Base-by-base conservation (phyloP, 2,329 filamentous ascomycete species). In the Cordyceps javanica region DNA sequence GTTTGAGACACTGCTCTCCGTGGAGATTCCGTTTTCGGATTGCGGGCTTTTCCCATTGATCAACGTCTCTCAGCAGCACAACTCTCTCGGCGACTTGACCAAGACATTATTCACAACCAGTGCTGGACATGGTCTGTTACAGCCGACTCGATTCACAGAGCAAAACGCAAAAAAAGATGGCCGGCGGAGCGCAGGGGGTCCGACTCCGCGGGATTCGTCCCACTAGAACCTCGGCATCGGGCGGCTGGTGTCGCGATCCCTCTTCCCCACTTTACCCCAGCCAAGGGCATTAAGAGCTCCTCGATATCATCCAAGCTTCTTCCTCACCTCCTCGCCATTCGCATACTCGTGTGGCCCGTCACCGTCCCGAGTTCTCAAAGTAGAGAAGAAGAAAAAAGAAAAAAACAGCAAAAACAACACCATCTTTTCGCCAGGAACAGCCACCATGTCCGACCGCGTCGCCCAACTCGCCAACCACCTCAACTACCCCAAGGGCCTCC, bases 401-500 rank as follows among this genome's bases (percentile, higher is more conserved):
- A n/a, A n/a, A n/a, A n/a, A n/a, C n/a, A 36, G 8, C 14, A n/a
- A 28, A 21, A 21, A 14, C 11, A 13, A 32, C n/a, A 36, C 28
- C 16, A 49, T 2, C 9, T n/a, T n/a, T n/a, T n/a, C n/a, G n/a
- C n/a, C n/a, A n/a, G n/a, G 16, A n/a, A 48, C 59, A 66, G 36
- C 49, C 57, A 51, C 1, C 36, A 81, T 79, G 76, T 68, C 83
- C 39, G 78, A 82, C 66, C 84, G 88, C 62, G 76, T 89, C 51
- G 76, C 81, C 41, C 90, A 94, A 73, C 83, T 95, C 65, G 82
- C 87, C 38, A 81, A 81, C 61, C 90, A 95, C 72, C 82, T 96
- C 66, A 92, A 91, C 75, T 93, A 86, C 75, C 90, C 91, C 38
- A 81, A 83, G 68, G 91, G 91, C 59, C 78, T 96, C 70, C 82